Base-by-base conservation (phyloP, 768 basidiomycete genomes). In the Hygrophoropsis aurantiaca region DNA sequence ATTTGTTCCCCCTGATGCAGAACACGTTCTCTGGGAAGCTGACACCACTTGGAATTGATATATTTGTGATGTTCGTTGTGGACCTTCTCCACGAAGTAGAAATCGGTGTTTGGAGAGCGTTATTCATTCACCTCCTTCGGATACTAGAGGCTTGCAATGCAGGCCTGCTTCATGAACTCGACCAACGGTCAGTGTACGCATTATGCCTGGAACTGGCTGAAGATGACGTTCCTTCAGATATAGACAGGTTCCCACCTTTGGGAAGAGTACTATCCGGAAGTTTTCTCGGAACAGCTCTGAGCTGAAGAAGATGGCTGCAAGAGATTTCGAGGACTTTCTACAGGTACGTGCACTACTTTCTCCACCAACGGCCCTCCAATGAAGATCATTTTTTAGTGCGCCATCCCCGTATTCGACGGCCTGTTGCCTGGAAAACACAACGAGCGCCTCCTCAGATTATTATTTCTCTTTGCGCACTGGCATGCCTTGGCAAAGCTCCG, bases 301-400 rank as follows among this genome's bases (percentile, higher is more conserved):
- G 19, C 53, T 73, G 53, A 63, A 64, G 40, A 60, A 64, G 44
- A 48, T 70, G 11, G 67, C 68, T n/a, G 71, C 68, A 1, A 53
- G 60, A 16, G 66, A 72, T 37, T 72, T 58, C 47, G 67, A 72
- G 37, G 71, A 72, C 41, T 51, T 71, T 13, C 48, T 71, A 0
- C 71, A 70, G 53, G 45, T 46, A 25, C 10, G 13, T 26, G 24
- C 24, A 42, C 40, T n/a, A n/a, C n/a, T 42, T 16, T n/a, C 13
- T 30, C 13, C 27, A 30, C 13, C 27, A 30, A 6, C 27, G 6
- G 27, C 7, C 27, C 6, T 30, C 6, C 13, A 30, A 13, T 30
- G 7, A 30, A 6, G 6, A 30, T 7, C 27, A n/a, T n/a, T 23
- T 15, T 24, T 8, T n/a, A 67, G 65, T 67, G 64, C 30, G 32